phyloP scores from a whole-genome alignment of 129 eudicot genomes.

The Chrysanthemum makinoi region DNA sequence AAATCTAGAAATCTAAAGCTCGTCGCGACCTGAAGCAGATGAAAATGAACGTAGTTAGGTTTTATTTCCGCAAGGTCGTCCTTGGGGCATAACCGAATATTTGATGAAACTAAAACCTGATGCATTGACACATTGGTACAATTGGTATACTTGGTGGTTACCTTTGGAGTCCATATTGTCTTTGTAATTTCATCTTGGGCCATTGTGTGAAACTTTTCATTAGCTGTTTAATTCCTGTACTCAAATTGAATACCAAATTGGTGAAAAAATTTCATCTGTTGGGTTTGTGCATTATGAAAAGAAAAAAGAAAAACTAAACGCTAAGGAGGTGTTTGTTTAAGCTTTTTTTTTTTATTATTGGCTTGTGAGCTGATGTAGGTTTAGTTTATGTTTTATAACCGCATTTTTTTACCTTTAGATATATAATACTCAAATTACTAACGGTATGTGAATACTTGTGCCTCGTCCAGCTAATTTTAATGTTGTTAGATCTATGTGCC shows the following conservation, averaged over 20 bases:
- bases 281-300: neutral
- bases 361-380: too few relatives aligned
- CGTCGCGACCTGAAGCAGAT: conserved; percentile 20
- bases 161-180: conserved; percentile 35
- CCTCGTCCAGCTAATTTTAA: too few relatives aligned
- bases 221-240: conserved; percentile 46
- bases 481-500: too few relatives aligned
- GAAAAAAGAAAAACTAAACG: too few relatives aligned
- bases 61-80: conserved; percentile 4
- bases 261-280: neutral
- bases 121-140: conserved; percentile 65
- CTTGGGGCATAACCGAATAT: conserved; percentile 67
- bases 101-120: conserved; percentile 54
- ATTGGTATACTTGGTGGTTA: conserved; percentile 39
- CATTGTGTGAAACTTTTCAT: conserved; percentile 43
- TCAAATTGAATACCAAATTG: neutral
- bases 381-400: too few relatives aligned
- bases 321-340: too few relatives aligned
- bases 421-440: too few relatives aligned
- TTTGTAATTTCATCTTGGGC: conserved; percentile 41
- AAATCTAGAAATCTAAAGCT: conserved; percentile 14
- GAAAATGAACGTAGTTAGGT: conserved; percentile 50
- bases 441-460: too few relatives aligned
- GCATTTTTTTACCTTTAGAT: too few relatives aligned
- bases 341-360: too few relatives aligned